Conservation (phyloP, 495 filamentous ascomycete species). For the Daldinia caldariorum region DNA sequence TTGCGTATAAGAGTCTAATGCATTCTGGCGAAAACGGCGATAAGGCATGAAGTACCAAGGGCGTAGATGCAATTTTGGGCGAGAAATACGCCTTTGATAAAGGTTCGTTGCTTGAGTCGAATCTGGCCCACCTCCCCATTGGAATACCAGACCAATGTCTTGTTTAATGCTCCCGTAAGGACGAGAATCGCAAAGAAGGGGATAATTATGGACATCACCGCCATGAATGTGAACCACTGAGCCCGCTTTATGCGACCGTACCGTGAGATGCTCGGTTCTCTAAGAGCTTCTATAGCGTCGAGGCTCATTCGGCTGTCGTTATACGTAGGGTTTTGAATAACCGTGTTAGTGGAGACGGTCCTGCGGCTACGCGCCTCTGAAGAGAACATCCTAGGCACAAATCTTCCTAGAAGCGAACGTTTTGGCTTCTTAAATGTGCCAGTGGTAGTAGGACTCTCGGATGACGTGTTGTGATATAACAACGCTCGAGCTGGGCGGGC, state of each 20-base stretch:
- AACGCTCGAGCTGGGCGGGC: not conserved
- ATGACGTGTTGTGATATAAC: not conserved
- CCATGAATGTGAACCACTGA: slow-evolving; percentile 46
- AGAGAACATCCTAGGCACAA: not conserved
- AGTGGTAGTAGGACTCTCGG: not conserved
- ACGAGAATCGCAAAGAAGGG: slow-evolving; percentile 51
- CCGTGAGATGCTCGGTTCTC: slow-evolving; percentile 46
- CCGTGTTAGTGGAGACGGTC: slow-evolving; percentile 18
- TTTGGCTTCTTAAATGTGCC: not conserved
- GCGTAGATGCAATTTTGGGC: slow-evolving; percentile 34
- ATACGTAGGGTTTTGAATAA: slow-evolving; percentile 19
- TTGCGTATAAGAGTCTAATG: not conserved
- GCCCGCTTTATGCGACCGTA: slow-evolving; percentile 36
- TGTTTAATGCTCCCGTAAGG: slow-evolving; percentile 42
- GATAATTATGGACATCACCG: slow-evolving; percentile 42
- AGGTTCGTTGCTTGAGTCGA: slow-evolving; percentile 41
- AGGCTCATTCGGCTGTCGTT: slow-evolving; percentile 23
- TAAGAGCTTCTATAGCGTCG: slow-evolving; percentile 18
- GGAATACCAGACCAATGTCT: slow-evolving; percentile 49
- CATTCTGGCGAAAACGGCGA: slow-evolving; percentile 27
- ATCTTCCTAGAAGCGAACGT: not conserved
- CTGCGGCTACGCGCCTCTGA: not conserved
- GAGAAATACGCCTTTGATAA: slow-evolving; percentile 40
- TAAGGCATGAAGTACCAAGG: slow-evolving; percentile 9
- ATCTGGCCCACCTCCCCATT: slow-evolving; percentile 46